Percentiles rank a stretch among this genome's conserved stretches.
These are phyloP conservation scores for Scheffersomyces lignosus DNA, from an alignment of 805 yeast genomes.

Conservation along the genomic window DNA sequence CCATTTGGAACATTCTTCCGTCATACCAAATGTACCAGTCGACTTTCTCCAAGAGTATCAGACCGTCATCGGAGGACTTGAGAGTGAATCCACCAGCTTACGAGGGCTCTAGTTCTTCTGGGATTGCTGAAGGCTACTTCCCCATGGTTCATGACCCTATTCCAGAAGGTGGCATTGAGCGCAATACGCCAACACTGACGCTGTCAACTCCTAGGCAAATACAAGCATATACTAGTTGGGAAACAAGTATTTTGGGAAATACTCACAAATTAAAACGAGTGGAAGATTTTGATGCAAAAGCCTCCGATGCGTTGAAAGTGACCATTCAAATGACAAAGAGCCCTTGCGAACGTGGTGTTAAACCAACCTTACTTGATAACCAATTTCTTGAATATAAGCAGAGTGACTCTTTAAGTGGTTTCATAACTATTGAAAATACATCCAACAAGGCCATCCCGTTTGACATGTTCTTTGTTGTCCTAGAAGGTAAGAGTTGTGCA, in stretches of 20 bases:
- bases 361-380: constrained; percentile 17
- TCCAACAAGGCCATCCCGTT: constrained; percentile 19
- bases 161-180: background rate
- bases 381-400: constrained; percentile 21
- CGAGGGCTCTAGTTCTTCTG: no score
- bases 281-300: constrained; percentile 10
- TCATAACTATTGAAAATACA: constrained; percentile 20
- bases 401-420: constrained; percentile 28
- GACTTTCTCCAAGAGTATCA: constrained; percentile 25
- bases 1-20: constrained; percentile 31
- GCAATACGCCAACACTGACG: background rate
- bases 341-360: constrained; percentile 15
- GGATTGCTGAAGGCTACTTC: constrained; percentile 4
- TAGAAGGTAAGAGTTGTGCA: constrained; percentile 28
- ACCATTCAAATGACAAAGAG: constrained; percentile 16
- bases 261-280: constrained; percentile 25
- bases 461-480: constrained; percentile 28
- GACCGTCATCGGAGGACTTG: constrained; percentile 19
- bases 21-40: constrained; percentile 30
- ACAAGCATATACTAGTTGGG: constrained; percentile 25
- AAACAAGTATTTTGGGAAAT: constrained; percentile 26
- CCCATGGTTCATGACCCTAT: background rate
- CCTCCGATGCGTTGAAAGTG: constrained; percentile 19
- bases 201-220: no score
- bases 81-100: constrained; percentile 23